Evolutionary conservation across 75 land plant species (phyloP), one percentile per base, ranked within the genome.

Genomic region (Picea sitchensis): DNA sequence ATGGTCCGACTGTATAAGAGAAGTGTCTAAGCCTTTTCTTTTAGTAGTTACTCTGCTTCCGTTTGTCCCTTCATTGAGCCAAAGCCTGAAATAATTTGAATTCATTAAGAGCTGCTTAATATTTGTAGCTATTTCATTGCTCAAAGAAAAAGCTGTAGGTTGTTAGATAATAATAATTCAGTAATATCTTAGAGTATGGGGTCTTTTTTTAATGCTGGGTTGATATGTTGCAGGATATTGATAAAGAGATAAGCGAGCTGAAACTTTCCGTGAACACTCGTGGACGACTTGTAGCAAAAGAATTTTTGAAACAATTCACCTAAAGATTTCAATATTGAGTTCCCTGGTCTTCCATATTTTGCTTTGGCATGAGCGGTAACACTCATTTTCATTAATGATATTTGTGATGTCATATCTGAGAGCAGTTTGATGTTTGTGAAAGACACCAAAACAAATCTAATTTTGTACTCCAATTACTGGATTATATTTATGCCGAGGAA

Each of bases 181-280:
- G 13, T 8, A 71, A 38, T 41, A 31, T 71, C 54, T 20, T 71
- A 32, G 73, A 47, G 3, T 36, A 6, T 34, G 54, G 23, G 73
- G 44, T 38, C 12, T 2, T 38, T 6, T 71, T 71, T 71, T 17
- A 23, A 1, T 12, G 30, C 13, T 77, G 51, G 73, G 20, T 44
- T n/a, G 14, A 17, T 56, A 15, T 60, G 56, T 67, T 81, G 81
- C 97, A 96, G 99, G 99, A 96, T 74, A 96, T 96, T 79, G 99
- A 96, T 85, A 96, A 96, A 64, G 99, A 96, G 77, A 96, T 96
- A 41, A 92, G 93, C 75, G 99, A 96, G 77, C 79, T 96, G 78
- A 96, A 96, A 81, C 80, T 96, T 75, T 96, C 99, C 36, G 98
- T 96, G 44, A 96, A 96, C 81, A 96, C 99, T n/a, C 68, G 99